These are phyloP conservation scores for Francoa sonchifolia DNA, from an alignment of 441 rosid genomes.

Conservation along the genomic window DNA sequence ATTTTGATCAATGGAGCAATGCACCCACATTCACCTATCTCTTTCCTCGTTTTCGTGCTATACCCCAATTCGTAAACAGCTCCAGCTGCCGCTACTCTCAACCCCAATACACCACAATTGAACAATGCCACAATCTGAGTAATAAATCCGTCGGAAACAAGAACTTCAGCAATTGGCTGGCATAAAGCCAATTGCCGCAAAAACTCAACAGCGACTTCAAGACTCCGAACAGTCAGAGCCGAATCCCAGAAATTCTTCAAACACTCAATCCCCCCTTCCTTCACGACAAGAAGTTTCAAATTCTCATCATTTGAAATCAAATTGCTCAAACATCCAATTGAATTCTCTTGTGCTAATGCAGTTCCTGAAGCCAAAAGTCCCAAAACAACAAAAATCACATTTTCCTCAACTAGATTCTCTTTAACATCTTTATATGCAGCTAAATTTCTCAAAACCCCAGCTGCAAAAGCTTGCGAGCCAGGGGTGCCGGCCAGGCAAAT, in stretches of 20 bases:
- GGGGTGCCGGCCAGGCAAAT: conserved; percentile 77
- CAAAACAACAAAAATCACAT: conserved; percentile 42
- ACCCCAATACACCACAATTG: conserved; percentile 51
- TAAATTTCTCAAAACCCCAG: conserved; percentile 65
- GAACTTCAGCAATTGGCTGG: conserved; percentile 35
- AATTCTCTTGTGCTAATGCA: conserved; percentile 57
- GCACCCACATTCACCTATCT: conserved; percentile 55
- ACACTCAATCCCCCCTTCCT: conserved; percentile 58
- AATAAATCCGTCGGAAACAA: conserved; percentile 47
- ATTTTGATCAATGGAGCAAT: conserved; percentile 43
- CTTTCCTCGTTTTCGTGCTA: conserved; percentile 46
- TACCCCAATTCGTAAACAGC: conserved; percentile 44
- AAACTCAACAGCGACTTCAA: conserved; percentile 61
- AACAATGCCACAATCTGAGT: conserved; percentile 26
- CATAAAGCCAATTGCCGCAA: conserved; percentile 32
- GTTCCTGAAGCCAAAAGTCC: conserved; percentile 59
- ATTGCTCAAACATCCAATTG: conserved; percentile 66
- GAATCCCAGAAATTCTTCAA: conserved; percentile 76
- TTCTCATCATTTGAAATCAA: conserved; percentile 40
- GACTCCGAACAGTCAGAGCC: conserved; percentile 28
- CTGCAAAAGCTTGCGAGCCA: conserved; percentile 72
- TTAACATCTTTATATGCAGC: conserved; percentile 41
- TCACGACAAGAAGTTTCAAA: conserved; percentile 45
- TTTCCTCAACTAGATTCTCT: conserved; percentile 67
- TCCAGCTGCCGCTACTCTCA: conserved; percentile 59